A percentile compares a stretch with the other conserved stretches of the same genome.
Conservation (phyloP, 2,329 filamentous ascomycete species). For the Aschersonia sp. region DNA sequence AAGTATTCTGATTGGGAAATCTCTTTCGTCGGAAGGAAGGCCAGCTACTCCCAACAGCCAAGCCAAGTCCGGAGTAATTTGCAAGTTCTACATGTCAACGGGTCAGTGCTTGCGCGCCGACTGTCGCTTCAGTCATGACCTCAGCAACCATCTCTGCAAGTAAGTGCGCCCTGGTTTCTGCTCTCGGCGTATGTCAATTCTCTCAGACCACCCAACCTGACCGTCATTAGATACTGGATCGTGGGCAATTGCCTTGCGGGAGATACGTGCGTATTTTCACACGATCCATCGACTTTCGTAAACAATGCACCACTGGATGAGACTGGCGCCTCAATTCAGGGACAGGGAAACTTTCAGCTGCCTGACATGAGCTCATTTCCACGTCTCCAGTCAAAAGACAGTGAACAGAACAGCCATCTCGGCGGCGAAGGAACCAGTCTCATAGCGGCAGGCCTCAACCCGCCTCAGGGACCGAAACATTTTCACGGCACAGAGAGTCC, state of each 20-base stretch:
- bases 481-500: slow-evolving; percentile 47
- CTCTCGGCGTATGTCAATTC: not conserved
- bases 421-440: slow-evolving; percentile 34
- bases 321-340: slow-evolving; percentile 40
- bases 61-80: slow-evolving; percentile 76
- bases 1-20: slow-evolving; percentile 75
- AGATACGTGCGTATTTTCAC: slow-evolving; percentile 89
- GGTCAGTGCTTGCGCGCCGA: slow-evolving; percentile 93
- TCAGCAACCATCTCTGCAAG: slow-evolving; percentile 97
- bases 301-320: slow-evolving; percentile 67
- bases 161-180: slow-evolving; percentile 34
- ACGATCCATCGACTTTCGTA: slow-evolving; percentile 80
- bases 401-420: slow-evolving; percentile 43
- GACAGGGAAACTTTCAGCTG: slow-evolving; percentile 58
- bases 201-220: not conserved
- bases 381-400: slow-evolving; percentile 47
- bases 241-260: slow-evolving; percentile 91
- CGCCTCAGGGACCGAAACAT: slow-evolving; percentile 57
- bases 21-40: slow-evolving; percentile 61
- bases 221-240: slow-evolving; percentile 64
- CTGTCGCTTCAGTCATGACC: slow-evolving; percentile 92
- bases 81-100: slow-evolving; percentile 92
- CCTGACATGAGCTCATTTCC: slow-evolving; percentile 82
- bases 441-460: slow-evolving; percentile 38
- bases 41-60: slow-evolving; percentile 65